phyloP scores from a whole-genome alignment of 108 stramenopile genomes.

The Stephanodiscus minutulus region DNA sequence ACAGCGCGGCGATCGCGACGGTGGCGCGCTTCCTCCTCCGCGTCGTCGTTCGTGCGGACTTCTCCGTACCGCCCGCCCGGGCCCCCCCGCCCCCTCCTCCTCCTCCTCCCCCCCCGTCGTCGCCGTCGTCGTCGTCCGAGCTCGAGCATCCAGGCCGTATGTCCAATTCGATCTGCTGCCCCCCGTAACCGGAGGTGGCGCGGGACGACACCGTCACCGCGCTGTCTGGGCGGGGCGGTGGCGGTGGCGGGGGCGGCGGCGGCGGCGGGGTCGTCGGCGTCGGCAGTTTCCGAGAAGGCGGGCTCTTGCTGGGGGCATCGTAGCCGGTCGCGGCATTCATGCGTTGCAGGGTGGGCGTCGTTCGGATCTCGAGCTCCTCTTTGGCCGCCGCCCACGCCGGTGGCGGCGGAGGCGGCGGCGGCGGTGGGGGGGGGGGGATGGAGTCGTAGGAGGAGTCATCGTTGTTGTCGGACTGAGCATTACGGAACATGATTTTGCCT shows the following conservation, averaged over 20 bases:
- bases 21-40: not conserved
- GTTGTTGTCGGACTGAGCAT: not conserved
- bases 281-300: not conserved
- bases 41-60: not conserved
- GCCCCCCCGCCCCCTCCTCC: not conserved
- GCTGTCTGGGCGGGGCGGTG: not conserved
- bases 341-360: constrained; percentile 27
- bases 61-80: not conserved
- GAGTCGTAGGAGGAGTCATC: constrained; percentile 1
- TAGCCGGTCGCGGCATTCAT: not conserved
- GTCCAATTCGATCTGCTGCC: constrained; percentile 13
- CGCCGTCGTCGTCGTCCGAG: not conserved
- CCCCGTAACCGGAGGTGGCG: constrained; percentile 1
- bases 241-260: not conserved
- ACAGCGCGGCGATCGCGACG: not conserved
- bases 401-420: constrained; percentile 5
- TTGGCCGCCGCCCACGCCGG: constrained; percentile 6
- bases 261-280: constrained; percentile 1
- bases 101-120: not conserved
- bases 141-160: not conserved
- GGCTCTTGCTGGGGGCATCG: not conserved
- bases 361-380: constrained; percentile 42
- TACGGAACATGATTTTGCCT: no score
- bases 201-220: not conserved
- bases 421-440: constrained; percentile 6